Base-by-base conservation (phyloP, 2,329 filamentous ascomycete species). In the Aspergillus fijiensis region DNA sequence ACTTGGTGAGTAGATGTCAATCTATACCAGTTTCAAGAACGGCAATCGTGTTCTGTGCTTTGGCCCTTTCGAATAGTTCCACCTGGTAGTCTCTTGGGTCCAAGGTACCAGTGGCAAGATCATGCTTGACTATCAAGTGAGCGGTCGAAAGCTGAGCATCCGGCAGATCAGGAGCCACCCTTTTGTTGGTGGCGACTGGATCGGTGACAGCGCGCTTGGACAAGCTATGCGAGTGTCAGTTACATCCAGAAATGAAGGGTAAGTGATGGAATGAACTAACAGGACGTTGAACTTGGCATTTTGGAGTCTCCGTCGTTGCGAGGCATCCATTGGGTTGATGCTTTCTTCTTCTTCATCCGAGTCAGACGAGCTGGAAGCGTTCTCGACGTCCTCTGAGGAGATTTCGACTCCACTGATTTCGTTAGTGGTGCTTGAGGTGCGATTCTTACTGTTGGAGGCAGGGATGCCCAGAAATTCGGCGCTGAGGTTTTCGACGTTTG, bases 31-130 rank as follows among this genome's bases (percentile, higher is more conserved):
- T 97, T 70, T 96, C 92, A 1, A 98, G 83, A 1, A 99, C 95
- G 0, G 95, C 93, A 66, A 99, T 96, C 7, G 89, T 90, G 71
- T 99, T 99, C 66, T 88, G 85, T 55, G 84, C 72, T 71, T 95
- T 96, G 4, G 95, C 94, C 64, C 85, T 85, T 73, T 97, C 91
- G 69, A 95, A 98, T 0, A 99, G 83, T 72, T 98, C 94, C 12
- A 91, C 80, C 73, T 99, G 95, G 70, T 98, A 99, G 69, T 96
- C 92, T 52, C 94, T 84, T 0, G 93, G 91, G 56, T 87, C 89
- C 11, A 87, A 84, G 60, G 95, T 92, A 56, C 92, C 90, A 39
- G 76, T 69, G 2, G 76, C 76, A 5, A 78, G 76, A 51, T 83
- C 81, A 63, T 85, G 79, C 60, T 82, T 82, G 7, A 79, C 79